Base-by-base conservation (phyloP, 73 alveolate genomes). In the Paramecium sexaurelia region DNA sequence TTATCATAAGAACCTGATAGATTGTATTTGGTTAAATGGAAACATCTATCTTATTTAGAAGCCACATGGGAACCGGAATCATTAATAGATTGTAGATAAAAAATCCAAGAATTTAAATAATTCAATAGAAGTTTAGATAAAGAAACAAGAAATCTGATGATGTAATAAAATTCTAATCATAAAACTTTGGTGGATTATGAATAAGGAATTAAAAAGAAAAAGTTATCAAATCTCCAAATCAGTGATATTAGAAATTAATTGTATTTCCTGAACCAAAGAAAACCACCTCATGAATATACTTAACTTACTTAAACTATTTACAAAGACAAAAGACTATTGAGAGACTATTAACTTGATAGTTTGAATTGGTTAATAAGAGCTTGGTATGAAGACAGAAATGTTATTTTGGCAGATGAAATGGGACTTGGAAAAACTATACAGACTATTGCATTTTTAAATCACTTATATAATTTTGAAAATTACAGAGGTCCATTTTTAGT, bases 381-480 rank as follows among this genome's bases (percentile, higher is more conserved):
- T 17, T 96, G 96, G 96, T 89, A 89, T 55, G 96, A 90, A 29
- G 92, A 94, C 19, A 88, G 97, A 73, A 96, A 96, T 94, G 95
- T 96, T 10, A 94, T 96, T 24, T 57, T 96, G 73, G 98, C 98
- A 5, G 99, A 98, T 93, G 99, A 98, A 91, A 98, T 98, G 99
- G 99, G 99, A 6, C 94, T 98, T 45, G 99, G 99, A 5, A 98
- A 98, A 91, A 95, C 99, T n/a, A 96, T 98, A 35, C 95, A 96
- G 92, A 96, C 99, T 39, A 95, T 98, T 45, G 96, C 98, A 20
- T 96, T 97, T 24, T 55, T 93, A 27, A 91, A 93, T 75, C 93
- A 91, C 17, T 82, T 93, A 33, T 93, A 73, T 41, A 91, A 84
- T 24, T 41, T 78, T 91, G 93, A 85, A 66, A 91, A 91, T 20